These are phyloP conservation scores for Mikania micrantha DNA, from an alignment of 129 eudicot species.

Conservation along the genomic window DNA sequence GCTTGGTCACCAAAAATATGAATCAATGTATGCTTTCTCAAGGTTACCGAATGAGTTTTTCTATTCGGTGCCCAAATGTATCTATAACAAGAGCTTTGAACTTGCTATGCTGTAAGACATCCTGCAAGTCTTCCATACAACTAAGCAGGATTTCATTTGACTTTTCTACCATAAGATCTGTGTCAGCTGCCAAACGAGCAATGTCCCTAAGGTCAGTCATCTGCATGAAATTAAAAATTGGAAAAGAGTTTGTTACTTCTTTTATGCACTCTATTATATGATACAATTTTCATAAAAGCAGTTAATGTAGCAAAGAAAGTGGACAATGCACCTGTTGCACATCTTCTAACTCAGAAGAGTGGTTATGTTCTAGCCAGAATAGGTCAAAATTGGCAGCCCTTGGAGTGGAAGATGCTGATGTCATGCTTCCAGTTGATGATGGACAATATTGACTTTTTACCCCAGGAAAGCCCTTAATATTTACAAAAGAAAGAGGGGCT, in stretches of 20 bases:
- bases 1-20: slow-evolving; percentile 2
- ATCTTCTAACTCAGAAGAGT: slow-evolving; percentile 63
- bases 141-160: slow-evolving; percentile 60
- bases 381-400: slow-evolving; percentile 61
- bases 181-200: slow-evolving; percentile 60
- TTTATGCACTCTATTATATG: neutral
- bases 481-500: slow-evolving; percentile 29
- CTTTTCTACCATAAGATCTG: slow-evolving; percentile 60
- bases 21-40: neutral
- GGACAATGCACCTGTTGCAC: slow-evolving; percentile 49
- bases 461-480: slow-evolving; percentile 48
- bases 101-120: slow-evolving; percentile 53
- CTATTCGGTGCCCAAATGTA: slow-evolving; percentile 75
- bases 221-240: slow-evolving; percentile 30
- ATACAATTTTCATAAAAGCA: neutral
- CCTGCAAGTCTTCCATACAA: slow-evolving; percentile 69
- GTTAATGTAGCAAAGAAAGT: neutral
- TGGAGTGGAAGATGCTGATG: slow-evolving; percentile 79
- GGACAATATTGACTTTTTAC: slow-evolving; percentile 56
- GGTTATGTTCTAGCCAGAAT: slow-evolving; percentile 64
- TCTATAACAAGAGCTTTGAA: slow-evolving; percentile 73
- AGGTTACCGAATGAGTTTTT: slow-evolving; percentile 65
- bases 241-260: neutral
- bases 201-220: slow-evolving; percentile 65
- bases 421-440: slow-evolving; percentile 74